Percentiles rank a stretch among this genome's conserved stretches.
phyloP scores from a whole-genome alignment of 2,329 filamentous ascomycete species.

The Hyphodiscus sp. region DNA sequence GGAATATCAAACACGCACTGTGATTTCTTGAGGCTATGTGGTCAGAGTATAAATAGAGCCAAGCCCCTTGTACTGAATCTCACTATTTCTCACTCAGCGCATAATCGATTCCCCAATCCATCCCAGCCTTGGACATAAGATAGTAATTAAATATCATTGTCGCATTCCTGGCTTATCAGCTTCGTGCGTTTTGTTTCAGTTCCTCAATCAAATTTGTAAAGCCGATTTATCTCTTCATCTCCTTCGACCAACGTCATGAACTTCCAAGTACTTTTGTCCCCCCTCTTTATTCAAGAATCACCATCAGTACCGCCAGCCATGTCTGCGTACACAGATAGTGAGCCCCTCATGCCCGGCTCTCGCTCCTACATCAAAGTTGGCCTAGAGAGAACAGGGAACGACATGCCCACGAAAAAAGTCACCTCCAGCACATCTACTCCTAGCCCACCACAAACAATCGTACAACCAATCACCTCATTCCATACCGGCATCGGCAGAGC shows the following conservation, averaged over 20 bases:
- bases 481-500: background rate
- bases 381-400: conserved; percentile 19
- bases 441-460: background rate
- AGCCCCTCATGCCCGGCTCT: background rate
- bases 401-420: conserved; percentile 1
- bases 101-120: background rate
- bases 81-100: background rate
- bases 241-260: too few species aligned
- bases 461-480: background rate
- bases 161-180: background rate
- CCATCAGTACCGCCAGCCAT: background rate
- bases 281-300: background rate
- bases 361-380: conserved; percentile 13
- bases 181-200: background rate
- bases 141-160: background rate
- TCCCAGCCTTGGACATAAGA: background rate
- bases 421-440: background rate
- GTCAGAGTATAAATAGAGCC: background rate
- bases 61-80: background rate
- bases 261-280: background rate
- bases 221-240: too few species aligned
- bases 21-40: background rate
- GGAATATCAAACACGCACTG: background rate
- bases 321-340: background rate
- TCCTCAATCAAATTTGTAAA: background rate